Percentiles rank a stretch among this genome's conserved stretches.
phyloP scores from a whole-genome alignment of 2,329 filamentous ascomycete species.

The Podosphaera fusca region DNA sequence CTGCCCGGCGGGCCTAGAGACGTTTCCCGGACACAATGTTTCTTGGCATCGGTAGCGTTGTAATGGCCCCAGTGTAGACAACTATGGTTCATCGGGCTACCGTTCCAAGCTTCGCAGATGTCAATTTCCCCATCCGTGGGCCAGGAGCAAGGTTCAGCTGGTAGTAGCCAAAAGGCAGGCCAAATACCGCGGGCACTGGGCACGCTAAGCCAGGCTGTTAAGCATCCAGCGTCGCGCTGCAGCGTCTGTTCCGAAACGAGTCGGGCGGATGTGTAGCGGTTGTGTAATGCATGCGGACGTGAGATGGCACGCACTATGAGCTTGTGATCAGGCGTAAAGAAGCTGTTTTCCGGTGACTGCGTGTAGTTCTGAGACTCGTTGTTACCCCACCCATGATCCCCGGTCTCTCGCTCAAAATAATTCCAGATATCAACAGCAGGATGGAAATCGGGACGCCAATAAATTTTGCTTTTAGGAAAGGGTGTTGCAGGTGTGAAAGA shows the following conservation, averaged over 20 bases:
- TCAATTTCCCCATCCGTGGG: slow-evolving; percentile 36
- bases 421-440: slow-evolving; percentile 22
- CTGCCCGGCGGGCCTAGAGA: slow-evolving; percentile 22
- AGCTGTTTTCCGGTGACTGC: slow-evolving; percentile 24
- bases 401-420: slow-evolving; percentile 31
- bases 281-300: slow-evolving; percentile 13
- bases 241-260: slow-evolving; percentile 30
- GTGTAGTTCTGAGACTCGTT: slow-evolving; percentile 36
- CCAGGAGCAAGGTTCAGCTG: slow-evolving; percentile 33
- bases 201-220: slow-evolving; percentile 26
- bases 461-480: slow-evolving; percentile 9
- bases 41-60: slow-evolving; percentile 28
- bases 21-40: slow-evolving; percentile 31
- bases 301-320: slow-evolving; percentile 28
- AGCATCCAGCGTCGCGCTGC: slow-evolving; percentile 25
- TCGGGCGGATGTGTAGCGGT: slow-evolving; percentile 30
- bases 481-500: no score
- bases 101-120: slow-evolving; percentile 39
- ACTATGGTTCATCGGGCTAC: slow-evolving; percentile 27
- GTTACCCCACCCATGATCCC: slow-evolving; percentile 38
- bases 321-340: slow-evolving; percentile 27
- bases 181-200: slow-evolving; percentile 33
- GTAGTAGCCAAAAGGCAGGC: slow-evolving; percentile 39
- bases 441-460: slow-evolving; percentile 30
- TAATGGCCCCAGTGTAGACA: slow-evolving; percentile 37